Percentiles rank a stretch among this genome's conserved stretches.
phyloP scores from a whole-genome alignment of 371 early-diverging fungal genomes.

The Mortierella sp. region DNA sequence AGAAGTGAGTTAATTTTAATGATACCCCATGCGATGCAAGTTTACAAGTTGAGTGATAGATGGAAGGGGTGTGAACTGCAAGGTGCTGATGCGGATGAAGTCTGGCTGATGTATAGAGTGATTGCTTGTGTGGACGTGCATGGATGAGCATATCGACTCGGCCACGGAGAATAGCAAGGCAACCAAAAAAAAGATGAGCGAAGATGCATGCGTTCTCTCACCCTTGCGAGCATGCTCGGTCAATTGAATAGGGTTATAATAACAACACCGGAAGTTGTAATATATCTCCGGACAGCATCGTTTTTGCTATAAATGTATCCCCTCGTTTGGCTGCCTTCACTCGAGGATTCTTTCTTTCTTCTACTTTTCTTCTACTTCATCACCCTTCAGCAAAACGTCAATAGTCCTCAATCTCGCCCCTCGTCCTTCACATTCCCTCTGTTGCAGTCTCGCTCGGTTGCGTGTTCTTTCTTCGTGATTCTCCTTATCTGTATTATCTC shows the following conservation, averaged over 20 bases:
- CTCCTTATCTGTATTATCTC: not conserved
- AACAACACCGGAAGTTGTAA: not conserved
- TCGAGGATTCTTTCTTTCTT: not conserved
- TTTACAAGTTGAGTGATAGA: not conserved
- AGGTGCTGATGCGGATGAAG: conserved; percentile 2
- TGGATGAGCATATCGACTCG: not conserved
- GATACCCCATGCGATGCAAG: not conserved
- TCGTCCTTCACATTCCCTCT: not conserved
- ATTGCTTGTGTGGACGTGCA: not conserved
- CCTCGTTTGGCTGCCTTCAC: not conserved
- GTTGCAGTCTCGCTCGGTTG: too few relatives aligned
- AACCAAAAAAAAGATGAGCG: not conserved
- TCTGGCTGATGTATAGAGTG: not conserved
- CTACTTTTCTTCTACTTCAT: not conserved
- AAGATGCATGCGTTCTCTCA: not conserved
- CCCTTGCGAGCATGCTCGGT: not conserved
- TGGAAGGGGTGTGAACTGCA: not conserved
- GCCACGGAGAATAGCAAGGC: not conserved
- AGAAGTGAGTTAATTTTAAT: not conserved
- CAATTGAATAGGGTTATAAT: not conserved
- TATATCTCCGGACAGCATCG: not conserved
- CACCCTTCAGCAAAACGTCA: too few relatives aligned
- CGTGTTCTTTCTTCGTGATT: not conserved
- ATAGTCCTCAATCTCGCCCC: not conserved
- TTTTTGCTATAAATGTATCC: conserved; percentile 1